Base-by-base conservation (phyloP, 2,329 filamentous ascomycete genomes). In the Sclerotinia glacialis region DNA sequence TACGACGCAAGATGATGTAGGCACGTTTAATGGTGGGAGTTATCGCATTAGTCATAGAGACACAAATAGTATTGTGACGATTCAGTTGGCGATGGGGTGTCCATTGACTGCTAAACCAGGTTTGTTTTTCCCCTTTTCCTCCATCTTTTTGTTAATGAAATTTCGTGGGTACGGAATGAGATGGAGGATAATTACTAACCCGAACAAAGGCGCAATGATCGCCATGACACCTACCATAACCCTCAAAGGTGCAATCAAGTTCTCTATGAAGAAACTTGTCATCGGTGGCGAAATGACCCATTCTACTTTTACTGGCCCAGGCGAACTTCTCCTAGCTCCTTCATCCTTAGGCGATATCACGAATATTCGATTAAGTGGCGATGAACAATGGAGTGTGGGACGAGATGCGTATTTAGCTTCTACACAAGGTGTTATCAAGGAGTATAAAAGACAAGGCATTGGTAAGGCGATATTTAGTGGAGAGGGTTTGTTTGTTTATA, bases 21-120 rank as follows among this genome's bases (percentile, higher is more conserved):
- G 95, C n/a, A 95, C 90, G 0, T 99, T 98, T 82, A 98, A 98
- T 76, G 95, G 95, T 21, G 95, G 95, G 16, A 94, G 91, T 75
- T 99, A 94, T 77, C 85, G 95, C 53, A 93, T 98, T 76, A 95
- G 91, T 74, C 95, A 99, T 76, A 85, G 95, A 28, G 93, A 97
- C 77, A 89, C 87, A 67, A 99, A 98, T 77, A 93, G 91, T 0
- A 89, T 97, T 71, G 78, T 97, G 69, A 98, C 93, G 0, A 79
- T 97, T 28, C 94, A 97, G 77, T 80, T 98, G 55, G 94, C 94
- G 16, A 90, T 95, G 77, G 93, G 93, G 2, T 96, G 92, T 73
- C 94, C 94, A 0, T 78, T 98, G 62, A 83, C 82, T 28, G 92
- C 87, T 3, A 95, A 92, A 76, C 93, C 95, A 23, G 90, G 88